Conservation (phyloP, 306 rosid genomes). For the Abrus precatorius region DNA sequence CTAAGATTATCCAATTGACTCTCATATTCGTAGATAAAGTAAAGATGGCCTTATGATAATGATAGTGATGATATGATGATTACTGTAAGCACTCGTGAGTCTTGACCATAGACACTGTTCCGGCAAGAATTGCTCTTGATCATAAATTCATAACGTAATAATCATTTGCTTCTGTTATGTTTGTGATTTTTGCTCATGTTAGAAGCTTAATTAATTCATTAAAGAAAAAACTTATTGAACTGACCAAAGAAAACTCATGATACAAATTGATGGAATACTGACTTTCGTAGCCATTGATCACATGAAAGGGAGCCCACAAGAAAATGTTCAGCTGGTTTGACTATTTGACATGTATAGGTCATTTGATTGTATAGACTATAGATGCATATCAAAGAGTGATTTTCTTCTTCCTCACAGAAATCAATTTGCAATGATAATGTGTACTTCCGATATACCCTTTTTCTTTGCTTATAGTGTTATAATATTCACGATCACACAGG, state of each 20-base stretch:
- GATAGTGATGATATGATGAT: background rate
- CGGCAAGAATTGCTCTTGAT: too few relatives aligned
- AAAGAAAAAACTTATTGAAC: too few relatives aligned
- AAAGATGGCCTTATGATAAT: background rate
- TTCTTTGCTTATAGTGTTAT: constrained; percentile 15
- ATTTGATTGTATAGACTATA: constrained; percentile 1
- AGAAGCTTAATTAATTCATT: too few relatives aligned
- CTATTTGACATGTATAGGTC: constrained; percentile 28
- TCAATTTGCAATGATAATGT: constrained; percentile 25
- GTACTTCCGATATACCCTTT: constrained; percentile 26
- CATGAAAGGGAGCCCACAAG: constrained; percentile 11
- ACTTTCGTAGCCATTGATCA: background rate
- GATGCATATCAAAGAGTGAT: constrained; percentile 20
- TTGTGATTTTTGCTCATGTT: too few relatives aligned
- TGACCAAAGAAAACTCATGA: background rate
- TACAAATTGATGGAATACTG: background rate
- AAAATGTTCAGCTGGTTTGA: constrained; percentile 17
- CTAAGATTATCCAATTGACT: background rate
- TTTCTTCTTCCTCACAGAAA: constrained; percentile 35
- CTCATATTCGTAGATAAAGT: background rate
- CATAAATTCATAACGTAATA: too few relatives aligned
- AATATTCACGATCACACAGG: constrained; percentile 62
- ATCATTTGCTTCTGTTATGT: too few relatives aligned
- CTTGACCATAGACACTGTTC: too few relatives aligned
- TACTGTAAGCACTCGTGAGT: background rate